Conservation (phyloP, 2,329 filamentous ascomycete genomes). For the Neofusicoccum laricinum region DNA sequence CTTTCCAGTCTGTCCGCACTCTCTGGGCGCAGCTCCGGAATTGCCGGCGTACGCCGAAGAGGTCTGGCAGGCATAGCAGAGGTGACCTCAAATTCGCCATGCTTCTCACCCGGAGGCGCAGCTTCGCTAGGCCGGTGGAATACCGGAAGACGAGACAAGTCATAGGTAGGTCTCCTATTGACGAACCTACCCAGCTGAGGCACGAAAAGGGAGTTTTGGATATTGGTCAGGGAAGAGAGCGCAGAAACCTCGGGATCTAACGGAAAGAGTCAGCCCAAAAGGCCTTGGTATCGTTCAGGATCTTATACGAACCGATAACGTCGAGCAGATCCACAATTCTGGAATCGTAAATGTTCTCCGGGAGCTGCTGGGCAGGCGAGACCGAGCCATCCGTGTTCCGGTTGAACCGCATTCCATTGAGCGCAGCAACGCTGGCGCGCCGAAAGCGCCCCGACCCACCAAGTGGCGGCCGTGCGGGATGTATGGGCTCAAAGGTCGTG, state of each 20-base stretch:
- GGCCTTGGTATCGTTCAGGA: conserved; percentile 21
- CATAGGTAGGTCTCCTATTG: conserved; percentile 77
- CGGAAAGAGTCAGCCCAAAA: not conserved
- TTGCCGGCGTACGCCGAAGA: conserved; percentile 18
- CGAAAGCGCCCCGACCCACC: conserved; percentile 9
- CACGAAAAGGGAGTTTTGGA: conserved; percentile 85
- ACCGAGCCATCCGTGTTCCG: not conserved
- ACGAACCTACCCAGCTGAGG: conserved; percentile 74
- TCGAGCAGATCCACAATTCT: conserved; percentile 67
- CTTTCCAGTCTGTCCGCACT: not conserved
- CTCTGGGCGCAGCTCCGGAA: not conserved
- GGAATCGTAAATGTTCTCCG: conserved; percentile 51
- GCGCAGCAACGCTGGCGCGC: conserved; percentile 7
- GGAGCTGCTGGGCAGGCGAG: not conserved
- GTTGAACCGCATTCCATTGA: not conserved
- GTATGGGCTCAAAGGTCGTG: not conserved
- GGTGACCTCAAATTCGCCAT: not conserved
- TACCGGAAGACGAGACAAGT: conserved; percentile 45
- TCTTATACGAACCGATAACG: conserved; percentile 57
- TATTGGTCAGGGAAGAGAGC: conserved; percentile 79
- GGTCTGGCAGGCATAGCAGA: not conserved
- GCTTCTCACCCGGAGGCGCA: not conserved
- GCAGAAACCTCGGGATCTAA: conserved; percentile 80
- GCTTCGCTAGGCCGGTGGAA: not conserved
- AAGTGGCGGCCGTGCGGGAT: not conserved